Evolutionary conservation across 257 asterid genomes (phyloP), one percentile per base, ranked within the genome.

Genomic region (Penstemon eatonii): DNA sequence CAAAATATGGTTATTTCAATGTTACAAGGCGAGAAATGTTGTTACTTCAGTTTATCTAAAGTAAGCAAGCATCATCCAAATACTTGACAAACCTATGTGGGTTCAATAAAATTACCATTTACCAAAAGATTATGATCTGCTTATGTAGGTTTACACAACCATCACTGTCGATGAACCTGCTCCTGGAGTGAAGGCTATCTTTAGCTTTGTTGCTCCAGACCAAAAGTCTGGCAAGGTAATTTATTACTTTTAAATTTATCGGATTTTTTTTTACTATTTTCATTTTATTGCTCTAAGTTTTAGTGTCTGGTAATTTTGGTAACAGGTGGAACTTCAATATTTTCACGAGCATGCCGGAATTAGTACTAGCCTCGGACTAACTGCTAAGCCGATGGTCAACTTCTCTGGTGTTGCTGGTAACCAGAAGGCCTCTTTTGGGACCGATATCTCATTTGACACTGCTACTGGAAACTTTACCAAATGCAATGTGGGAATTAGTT

Each of bases 371-470:
- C 86, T 94, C 61, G 96, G 96, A 38, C 84, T 94, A 55, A 76
- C 95, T 42, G 96, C 97, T 39, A 85, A 84, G 69, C 99, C 99
- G 60, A 73, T 87, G 18, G 87, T 89, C 81, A 87, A 89, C 85
- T 94, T 94, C 76, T 86, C 99, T 72, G 99, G 97, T 53, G 93
- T 94, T 67, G 90, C 88, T 79, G 99, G 99, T 36, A 86, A 77
- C 63, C 80, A 78, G 40, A 76, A 58, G 9, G 65, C 88, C 50
- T 77, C 88, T 68, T 68, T 91, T 51, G 99, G 99, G 56, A 81
- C 97, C 47, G 96, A 94, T 76, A 63, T 94, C 70, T 86, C 97
- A 19, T 94, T 94, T 44, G 93, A 94, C 86, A 94, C 97, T 0
- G 90, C 96, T 57, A 79, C 96, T 0, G 95, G 96, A 47, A 83